Percentiles rank a stretch among this genome's conserved stretches.
Conservation (phyloP, 2,329 filamentous ascomycete species). For the Xylariaceae sp. region DNA sequence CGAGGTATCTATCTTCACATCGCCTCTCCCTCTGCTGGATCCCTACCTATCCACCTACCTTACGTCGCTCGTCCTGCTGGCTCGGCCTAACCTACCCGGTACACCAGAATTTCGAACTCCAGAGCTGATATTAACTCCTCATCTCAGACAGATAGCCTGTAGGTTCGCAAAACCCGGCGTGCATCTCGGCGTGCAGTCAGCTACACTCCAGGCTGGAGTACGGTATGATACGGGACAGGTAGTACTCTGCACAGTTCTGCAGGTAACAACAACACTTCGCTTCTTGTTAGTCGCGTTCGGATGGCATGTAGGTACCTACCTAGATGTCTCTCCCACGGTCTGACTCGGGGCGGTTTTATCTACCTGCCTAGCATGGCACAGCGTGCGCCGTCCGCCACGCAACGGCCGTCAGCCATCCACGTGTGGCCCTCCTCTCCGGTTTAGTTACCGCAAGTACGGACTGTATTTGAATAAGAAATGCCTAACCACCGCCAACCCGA, state of each 20-base stretch:
- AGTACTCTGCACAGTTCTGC: slow-evolving; percentile 1
- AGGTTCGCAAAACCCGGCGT: neutral
- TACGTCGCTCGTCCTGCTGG: too few species aligned
- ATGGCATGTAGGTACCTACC: slow-evolving; percentile 15
- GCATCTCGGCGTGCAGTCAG: neutral
- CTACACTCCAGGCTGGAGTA: neutral
- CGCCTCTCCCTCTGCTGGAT: too few species aligned
- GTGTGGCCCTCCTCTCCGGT: slow-evolving; percentile 11
- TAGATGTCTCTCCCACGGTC: neutral
- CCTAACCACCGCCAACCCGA: slow-evolving; percentile 6
- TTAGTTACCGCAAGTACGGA: slow-evolving; percentile 7
- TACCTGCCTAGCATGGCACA: slow-evolving; percentile 20
- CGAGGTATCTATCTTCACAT: too few species aligned
- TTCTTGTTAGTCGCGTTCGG: slow-evolving; percentile 7
- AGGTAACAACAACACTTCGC: slow-evolving; percentile 13
- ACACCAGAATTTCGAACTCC: too few species aligned
- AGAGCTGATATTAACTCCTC: neutral
- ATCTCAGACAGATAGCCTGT: neutral
- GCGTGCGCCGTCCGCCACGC: slow-evolving; percentile 13
- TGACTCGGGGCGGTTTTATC: slow-evolving; percentile 9
- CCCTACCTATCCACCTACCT: too few species aligned
- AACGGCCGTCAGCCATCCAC: slow-evolving; percentile 20
- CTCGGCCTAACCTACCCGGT: too few species aligned
- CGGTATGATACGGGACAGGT: neutral
- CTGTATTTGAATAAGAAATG: slow-evolving; percentile 3